Evolutionary conservation across 768 basidiomycete genomes (phyloP), one percentile per base, ranked within the genome.

Genomic region (Russula earlei): DNA sequence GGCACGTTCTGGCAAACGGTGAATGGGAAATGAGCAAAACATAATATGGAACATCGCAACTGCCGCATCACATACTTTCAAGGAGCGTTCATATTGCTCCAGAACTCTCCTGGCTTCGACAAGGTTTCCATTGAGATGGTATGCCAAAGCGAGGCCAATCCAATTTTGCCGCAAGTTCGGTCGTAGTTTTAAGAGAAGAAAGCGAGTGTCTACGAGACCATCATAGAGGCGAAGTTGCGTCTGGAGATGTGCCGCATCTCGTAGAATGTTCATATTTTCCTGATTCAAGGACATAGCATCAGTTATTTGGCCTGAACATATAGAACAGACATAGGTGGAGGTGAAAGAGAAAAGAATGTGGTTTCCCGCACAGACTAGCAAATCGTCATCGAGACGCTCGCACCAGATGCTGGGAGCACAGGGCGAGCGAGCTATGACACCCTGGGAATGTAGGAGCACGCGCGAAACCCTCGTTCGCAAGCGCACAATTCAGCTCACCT

Each of bases 181-280:
- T 14, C 93, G 83, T 14, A 91, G 68, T 54, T 76, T 80, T 37
- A 97, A 79, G 51, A 96, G 82, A 8, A 81, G 80, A 62, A 88
- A 78, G 1, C 96, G 84, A 2, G 90, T 89, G 52, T 91, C 85
- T 38, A 92, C 80, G 25, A 94, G 78, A 5, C 73, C 75, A 40
- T 88, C 83, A 68, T 81, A 96, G 42, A 84, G 72, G 33, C 95
- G 83, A 12, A 92, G 78, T 60, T 97, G 94, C 0, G 91, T 83
- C 65, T 93, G 90, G 10, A 99, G 77, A 47, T 87, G 81, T 7
- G 94, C 91, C 0, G 91, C 80, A 68, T 98, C 96, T 42, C 90
- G 84, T 24, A 99, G 71, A 62, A 99, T 85, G 69, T 95, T 95
- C 65, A 96, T 71, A 67, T 96, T 96, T 64, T 97, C 92, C 94